These are phyloP conservation scores for Macrophomina tecta DNA, from an alignment of 2,329 filamentous ascomycete species.

Conservation along the genomic window DNA sequence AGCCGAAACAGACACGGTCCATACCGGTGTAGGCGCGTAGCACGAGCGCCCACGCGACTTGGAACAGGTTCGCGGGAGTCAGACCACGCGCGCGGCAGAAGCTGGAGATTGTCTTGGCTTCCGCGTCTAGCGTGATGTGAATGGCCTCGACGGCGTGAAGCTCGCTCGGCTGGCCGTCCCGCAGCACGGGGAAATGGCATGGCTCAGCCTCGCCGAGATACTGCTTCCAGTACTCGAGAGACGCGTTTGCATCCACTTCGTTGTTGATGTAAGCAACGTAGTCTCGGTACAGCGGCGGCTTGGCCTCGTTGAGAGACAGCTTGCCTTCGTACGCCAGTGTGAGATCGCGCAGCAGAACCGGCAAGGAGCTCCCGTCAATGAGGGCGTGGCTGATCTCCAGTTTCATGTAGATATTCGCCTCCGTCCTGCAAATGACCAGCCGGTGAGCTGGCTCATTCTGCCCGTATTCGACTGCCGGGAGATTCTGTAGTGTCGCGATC, in stretches of 20 bases:
- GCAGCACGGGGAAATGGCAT: constrained; percentile 46
- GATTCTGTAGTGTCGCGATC: constrained; percentile 32
- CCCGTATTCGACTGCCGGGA: constrained; percentile 32
- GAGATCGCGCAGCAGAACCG: constrained; percentile 56
- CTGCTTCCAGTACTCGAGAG: constrained; percentile 45
- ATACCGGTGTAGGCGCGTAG: constrained; percentile 37
- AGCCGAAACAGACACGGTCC: constrained; percentile 43
- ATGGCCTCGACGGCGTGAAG: constrained; percentile 6
- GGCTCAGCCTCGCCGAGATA: constrained; percentile 47
- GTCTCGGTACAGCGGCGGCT: constrained; percentile 44
- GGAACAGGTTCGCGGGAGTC: constrained; percentile 56
- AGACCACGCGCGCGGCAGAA: constrained; percentile 53
- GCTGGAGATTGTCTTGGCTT: constrained; percentile 33
- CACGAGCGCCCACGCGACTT: constrained; percentile 44
- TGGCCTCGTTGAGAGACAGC: constrained; percentile 40
- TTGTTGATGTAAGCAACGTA: constrained; percentile 43
- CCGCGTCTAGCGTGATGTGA: constrained; percentile 44
- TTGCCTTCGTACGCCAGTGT: constrained; percentile 53
- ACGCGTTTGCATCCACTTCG: constrained; percentile 27
- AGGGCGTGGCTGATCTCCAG: constrained; percentile 60
- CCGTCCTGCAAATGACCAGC: not conserved
- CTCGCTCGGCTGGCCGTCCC: constrained; percentile 29
- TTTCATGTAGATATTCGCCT: constrained; percentile 31
- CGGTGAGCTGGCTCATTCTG: constrained; percentile 49
- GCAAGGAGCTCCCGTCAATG: constrained; percentile 59